Conservation (phyloP, 768 basidiomycete genomes). For the Tephrocybe sp. region DNA sequence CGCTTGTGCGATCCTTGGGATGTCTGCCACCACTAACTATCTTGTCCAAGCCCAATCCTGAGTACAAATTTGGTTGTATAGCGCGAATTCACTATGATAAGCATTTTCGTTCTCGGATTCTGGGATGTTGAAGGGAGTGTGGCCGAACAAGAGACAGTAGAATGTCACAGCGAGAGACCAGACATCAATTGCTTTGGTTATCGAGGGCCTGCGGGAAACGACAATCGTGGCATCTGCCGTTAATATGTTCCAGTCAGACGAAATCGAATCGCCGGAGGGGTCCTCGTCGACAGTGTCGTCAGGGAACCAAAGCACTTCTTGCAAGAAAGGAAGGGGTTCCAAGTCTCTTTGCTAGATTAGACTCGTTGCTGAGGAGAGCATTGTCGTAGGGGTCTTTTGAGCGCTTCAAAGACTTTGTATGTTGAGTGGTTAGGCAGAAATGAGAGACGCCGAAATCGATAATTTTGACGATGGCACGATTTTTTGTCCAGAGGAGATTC, state of each 20-base stretch:
- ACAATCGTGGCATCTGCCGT: no score
- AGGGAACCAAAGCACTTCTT: slow-evolving; percentile 42
- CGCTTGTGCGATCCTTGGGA: slow-evolving; percentile 26
- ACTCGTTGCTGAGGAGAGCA: slow-evolving; percentile 31
- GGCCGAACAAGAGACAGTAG: slow-evolving; percentile 47
- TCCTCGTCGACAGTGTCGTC: slow-evolving; percentile 21
- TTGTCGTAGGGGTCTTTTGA: slow-evolving; percentile 23
- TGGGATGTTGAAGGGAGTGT: slow-evolving; percentile 39
- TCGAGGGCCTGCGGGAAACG: slow-evolving; percentile 33
- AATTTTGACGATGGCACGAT: slow-evolving; percentile 72
- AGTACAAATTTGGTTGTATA: slow-evolving; percentile 42
- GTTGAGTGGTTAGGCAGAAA: slow-evolving; percentile 14
- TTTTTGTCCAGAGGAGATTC: slow-evolving; percentile 67
- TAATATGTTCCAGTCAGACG: no score
- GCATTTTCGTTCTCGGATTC: slow-evolving; percentile 32
- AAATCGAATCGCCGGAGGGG: no score
- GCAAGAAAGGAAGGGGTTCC: slow-evolving; percentile 47
- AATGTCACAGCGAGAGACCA: slow-evolving; percentile 50
- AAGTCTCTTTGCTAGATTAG: slow-evolving; percentile 37
- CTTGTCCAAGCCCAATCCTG: slow-evolving; percentile 40
- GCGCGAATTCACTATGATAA: slow-evolving; percentile 36
- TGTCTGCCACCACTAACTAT: slow-evolving; percentile 34
- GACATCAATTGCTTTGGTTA: slow-evolving; percentile 46
- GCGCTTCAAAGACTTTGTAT: not conserved
- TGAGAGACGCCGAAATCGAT: slow-evolving; percentile 78